Conservation (phyloP, 179 eudicot genomes). For the Spergularia azorica region DNA sequence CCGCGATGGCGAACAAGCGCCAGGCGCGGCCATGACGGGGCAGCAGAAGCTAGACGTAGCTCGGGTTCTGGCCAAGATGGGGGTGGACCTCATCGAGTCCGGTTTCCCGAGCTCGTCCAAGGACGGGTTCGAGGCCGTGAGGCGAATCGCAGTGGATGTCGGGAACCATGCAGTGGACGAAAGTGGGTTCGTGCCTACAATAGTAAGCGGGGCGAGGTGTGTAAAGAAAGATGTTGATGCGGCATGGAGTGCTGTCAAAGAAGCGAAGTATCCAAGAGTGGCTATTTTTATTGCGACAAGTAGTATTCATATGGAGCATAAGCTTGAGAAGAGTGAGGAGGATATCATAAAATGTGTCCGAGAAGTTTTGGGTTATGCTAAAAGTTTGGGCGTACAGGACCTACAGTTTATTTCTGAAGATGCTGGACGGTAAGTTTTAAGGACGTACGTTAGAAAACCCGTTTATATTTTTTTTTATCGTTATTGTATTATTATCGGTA, state of each 20-base stretch:
- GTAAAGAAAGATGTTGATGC: constrained; percentile 8
- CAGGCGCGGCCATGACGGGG: constrained; percentile 1
- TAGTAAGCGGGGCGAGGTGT: constrained; percentile 2
- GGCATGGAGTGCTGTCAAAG: constrained; percentile 14
- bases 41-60: constrained; percentile 19
- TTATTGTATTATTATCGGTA: background rate
- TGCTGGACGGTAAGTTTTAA: constrained; percentile 8
- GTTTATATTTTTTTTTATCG: background rate
- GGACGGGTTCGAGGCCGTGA: constrained; percentile 16
- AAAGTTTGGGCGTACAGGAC: constrained; percentile 11
- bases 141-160: constrained; percentile 1
- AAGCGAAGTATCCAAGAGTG: constrained; percentile 11
- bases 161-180: constrained; percentile 6
- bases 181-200: background rate
- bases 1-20: constrained; percentile 16
- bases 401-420: constrained; percentile 12
- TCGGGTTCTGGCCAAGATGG: background rate
- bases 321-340: constrained; percentile 18
- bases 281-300: constrained; percentile 2
- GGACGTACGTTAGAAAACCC: too few relatives aligned
- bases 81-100: constrained; percentile 18
- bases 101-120: constrained; percentile 16
- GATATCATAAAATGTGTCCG: constrained; percentile 5
- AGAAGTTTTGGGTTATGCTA: constrained; percentile 10
- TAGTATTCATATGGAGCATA: constrained; percentile 16